Evolutionary conservation across 768 basidiomycete species (phyloP).

Genomic region (Suillus sp.): DNA sequence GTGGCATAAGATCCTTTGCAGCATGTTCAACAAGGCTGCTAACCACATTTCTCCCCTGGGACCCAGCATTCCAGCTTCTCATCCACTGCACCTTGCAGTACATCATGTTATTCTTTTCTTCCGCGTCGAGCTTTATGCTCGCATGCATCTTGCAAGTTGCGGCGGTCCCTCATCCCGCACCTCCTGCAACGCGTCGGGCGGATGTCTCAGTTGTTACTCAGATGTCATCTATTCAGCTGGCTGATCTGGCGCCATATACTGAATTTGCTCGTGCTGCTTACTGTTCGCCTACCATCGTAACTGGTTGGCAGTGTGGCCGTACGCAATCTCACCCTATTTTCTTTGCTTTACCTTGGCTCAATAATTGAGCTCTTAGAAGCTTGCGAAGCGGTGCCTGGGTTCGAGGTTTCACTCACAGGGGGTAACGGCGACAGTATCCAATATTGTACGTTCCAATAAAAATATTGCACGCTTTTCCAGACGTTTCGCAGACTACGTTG

Average conservation of each 20-base stretch:
- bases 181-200: slow-evolving; percentile 2
- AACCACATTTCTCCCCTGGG: background rate
- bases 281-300: slow-evolving; percentile 41
- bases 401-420: slow-evolving; percentile 39
- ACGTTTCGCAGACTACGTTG: slow-evolving; percentile 49
- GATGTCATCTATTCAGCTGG: slow-evolving; percentile 35
- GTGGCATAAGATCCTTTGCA: background rate
- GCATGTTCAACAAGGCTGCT: background rate
- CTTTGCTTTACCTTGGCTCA: background rate
- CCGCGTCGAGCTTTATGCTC: background rate
- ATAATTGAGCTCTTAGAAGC: slow-evolving; percentile 21
- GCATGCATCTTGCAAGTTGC: slow-evolving; percentile 7
- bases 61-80: background rate
- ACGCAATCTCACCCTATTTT: slow-evolving; percentile 15
- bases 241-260: slow-evolving; percentile 46
- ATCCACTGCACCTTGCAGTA: too few species aligned
- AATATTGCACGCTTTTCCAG: background rate
- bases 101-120: slow-evolving; percentile 5
- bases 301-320: slow-evolving; percentile 50
- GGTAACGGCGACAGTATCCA: slow-evolving; percentile 53
- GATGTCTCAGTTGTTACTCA: slow-evolving; percentile 22
- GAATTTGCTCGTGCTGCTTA: slow-evolving; percentile 60
- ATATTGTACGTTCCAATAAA: slow-evolving; percentile 40
- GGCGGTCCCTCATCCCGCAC: slow-evolving; percentile 9
- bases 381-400: slow-evolving; percentile 45